Base-by-base conservation (phyloP, 2,329 filamentous ascomycete species). In the Harringtonia aguacate region DNA sequence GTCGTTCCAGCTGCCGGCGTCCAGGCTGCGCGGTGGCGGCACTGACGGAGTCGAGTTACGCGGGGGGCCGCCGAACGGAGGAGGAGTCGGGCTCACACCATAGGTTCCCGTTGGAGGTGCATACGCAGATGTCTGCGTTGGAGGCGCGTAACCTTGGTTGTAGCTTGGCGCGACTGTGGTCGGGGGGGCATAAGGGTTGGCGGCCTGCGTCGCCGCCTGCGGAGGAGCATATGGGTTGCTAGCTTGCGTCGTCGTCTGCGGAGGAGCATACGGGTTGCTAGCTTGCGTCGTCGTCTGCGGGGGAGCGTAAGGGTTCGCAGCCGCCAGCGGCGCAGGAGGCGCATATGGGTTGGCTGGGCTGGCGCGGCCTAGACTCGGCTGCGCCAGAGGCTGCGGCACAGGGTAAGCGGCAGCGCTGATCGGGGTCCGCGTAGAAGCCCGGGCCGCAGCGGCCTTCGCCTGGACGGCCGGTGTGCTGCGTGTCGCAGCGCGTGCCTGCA, bases 1-100 rank as follows among this genome's bases (percentile, higher is more conserved):
- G 61, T 98, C 92, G 54, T 98, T 98, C 92, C 92, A 98, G 54
- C 85, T 84, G 24, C 81, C 77, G 50, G 81, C 81, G 50, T 84
- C 82, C 57, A 35, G 17, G 79, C 46, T 69, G 56, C 78, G 79
- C 17, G 86, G 78, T 20, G 87, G 81, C 34, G 78, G 71, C 13
- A 76, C 72, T 15, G 85, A 82, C n/a, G 81, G 75, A 30, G 78
- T 80, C 22, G 76, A 72, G 48, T 77, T 79, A 49, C 83, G 77
- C 42, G 69, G 58, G 14, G 61, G 57, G n/a, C 56, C 56, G 36
- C 56, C 60, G 47, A 61, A 61, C 12, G 54, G 43, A 35, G 54
- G 43, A 35, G 40, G 36, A 9, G 58, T 41, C 47, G 61, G 58
- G 21, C 58, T 49, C 53, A 64, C 63, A 41, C 55, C 52, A 56